Conservation (phyloP, 164 flowering plant species). For the Paratinospora sagittata region DNA sequence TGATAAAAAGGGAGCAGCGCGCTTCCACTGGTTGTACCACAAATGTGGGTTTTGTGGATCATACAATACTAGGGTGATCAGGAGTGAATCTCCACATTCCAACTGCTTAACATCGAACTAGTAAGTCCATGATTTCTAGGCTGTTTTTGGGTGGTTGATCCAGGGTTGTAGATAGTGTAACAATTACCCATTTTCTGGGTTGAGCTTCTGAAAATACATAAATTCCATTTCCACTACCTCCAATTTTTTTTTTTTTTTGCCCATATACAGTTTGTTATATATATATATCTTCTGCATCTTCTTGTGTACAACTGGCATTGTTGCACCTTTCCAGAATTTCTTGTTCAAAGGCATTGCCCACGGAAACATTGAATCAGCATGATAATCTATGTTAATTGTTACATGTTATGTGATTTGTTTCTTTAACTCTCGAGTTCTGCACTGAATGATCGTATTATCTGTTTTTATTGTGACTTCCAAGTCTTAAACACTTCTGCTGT, state of each 20-base stretch:
- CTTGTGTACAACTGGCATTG: background rate
- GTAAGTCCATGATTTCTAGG: background rate
- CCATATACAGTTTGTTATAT: background rate
- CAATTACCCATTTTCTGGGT: slow-evolving; percentile 8
- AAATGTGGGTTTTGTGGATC: slow-evolving; percentile 80
- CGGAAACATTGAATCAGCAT: too few species aligned
- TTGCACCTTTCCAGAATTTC: background rate
- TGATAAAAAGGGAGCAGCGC: slow-evolving; percentile 57
- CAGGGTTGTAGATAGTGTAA: slow-evolving; percentile 20
- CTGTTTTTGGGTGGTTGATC: background rate
- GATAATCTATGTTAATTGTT: too few species aligned
- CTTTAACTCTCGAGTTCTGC: too few species aligned
- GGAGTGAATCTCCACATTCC: slow-evolving; percentile 28
- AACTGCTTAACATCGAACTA: slow-evolving; percentile 28
- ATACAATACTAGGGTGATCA: slow-evolving; percentile 76
- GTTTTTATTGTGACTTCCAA: too few species aligned
- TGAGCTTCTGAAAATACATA: background rate
- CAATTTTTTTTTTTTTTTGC: background rate
- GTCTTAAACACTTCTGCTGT: too few species aligned
- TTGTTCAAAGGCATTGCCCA: background rate
- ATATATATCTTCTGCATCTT: background rate
- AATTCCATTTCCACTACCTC: background rate
- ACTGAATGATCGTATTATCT: too few species aligned
- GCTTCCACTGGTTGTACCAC: slow-evolving; percentile 92
- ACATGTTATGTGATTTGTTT: too few species aligned